phyloP scores from a whole-genome alignment of 352 stramenopile genomes.

The Phytophthora pistaciae region DNA sequence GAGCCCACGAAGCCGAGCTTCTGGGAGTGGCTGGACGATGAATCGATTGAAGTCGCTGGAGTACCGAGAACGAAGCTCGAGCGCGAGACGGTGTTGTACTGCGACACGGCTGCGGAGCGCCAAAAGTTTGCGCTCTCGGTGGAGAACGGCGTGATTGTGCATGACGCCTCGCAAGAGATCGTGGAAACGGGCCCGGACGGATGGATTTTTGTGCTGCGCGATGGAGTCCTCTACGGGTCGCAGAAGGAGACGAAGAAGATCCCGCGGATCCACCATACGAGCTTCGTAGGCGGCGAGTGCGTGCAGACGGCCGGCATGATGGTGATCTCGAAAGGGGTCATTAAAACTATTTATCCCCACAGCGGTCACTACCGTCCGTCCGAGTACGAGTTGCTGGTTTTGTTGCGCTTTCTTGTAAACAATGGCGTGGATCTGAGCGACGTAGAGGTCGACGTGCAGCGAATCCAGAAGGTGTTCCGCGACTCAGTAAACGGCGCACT shows the following conservation, averaged over 20 bases:
- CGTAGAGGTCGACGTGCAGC: conserved; percentile 96
- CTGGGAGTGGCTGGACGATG: conserved; percentile 91
- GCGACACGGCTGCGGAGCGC: conserved; percentile 89
- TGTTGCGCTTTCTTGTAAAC: conserved; percentile 94
- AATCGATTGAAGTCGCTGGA: conserved; percentile 87
- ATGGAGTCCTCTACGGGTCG: conserved; percentile 94
- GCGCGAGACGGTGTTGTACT: conserved; percentile 96
- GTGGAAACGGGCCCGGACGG: conserved; percentile 93
- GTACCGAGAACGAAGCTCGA: conserved; percentile 94
- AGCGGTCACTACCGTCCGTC: conserved; percentile 97
- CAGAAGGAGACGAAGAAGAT: conserved; percentile 95
- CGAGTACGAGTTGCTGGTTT: conserved; percentile 95
- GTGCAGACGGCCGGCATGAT: conserved; percentile 98
- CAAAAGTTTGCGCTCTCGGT: conserved; percentile 91
- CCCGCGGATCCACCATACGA: conserved; percentile 97
- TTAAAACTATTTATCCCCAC: conserved; percentile 97
- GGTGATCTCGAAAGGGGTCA: conserved; percentile 91
- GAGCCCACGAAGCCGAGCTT: conserved; percentile 82
- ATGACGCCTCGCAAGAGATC: conserved; percentile 69
- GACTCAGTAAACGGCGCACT: conserved; percentile 75
- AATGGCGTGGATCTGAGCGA: conserved; percentile 90
- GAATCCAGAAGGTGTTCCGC: conserved; percentile 96
- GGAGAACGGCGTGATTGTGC: conserved; percentile 70
- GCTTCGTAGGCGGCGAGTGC: conserved; percentile 97
- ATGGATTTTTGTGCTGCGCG: conserved; percentile 98